Base-by-base conservation (phyloP, 805 yeast species). In the Myxozyma udenii region DNA sequence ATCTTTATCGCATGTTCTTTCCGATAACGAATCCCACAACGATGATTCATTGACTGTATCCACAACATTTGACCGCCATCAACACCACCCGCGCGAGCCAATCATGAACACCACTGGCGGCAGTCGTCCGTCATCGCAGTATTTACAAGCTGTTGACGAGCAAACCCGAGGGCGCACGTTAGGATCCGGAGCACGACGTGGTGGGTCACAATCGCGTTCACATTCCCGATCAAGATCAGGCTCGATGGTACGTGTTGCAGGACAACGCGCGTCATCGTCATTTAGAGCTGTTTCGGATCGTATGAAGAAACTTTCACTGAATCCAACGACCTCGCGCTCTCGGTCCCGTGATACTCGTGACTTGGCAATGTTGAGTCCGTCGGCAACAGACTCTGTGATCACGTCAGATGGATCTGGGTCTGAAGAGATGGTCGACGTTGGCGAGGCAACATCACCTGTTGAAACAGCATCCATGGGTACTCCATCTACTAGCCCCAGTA, bases 361-460 rank as follows among this genome's bases (percentile, higher is more conserved):
- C n/a, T n/a, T n/a, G n/a, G n/a, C n/a, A n/a, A n/a, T n/a, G n/a
- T n/a, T n/a, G n/a, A n/a, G n/a, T n/a, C n/a, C n/a, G n/a, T n/a
- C n/a, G n/a, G n/a, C n/a, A n/a, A n/a, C n/a, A n/a, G n/a, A n/a
- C n/a, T n/a, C n/a, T n/a, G n/a, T n/a, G n/a, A n/a, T n/a, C n/a
- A n/a, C n/a, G n/a, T n/a, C n/a, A n/a, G n/a, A n/a, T n/a, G n/a
- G n/a, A n/a, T n/a, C n/a, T n/a, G n/a, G n/a, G 21, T 41, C 53
- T 23, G 57, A 53, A 7, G 57, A 53, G 2, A 39, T 53, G 12
- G 48, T 48, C n/a, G 53, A 53, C 32, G 55, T 51, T 24, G 51
- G 50, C 24, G 26, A 28, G 2, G 33, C 41, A 18, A 28, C 42
- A 28, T 14, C 33, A 28, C 12, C 12, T 28, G 33, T 9, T 28